These are phyloP conservation scores for Paraurostyla sp. DNA, from an alignment of 73 alveolate genomes.

Conservation along the genomic window DNA sequence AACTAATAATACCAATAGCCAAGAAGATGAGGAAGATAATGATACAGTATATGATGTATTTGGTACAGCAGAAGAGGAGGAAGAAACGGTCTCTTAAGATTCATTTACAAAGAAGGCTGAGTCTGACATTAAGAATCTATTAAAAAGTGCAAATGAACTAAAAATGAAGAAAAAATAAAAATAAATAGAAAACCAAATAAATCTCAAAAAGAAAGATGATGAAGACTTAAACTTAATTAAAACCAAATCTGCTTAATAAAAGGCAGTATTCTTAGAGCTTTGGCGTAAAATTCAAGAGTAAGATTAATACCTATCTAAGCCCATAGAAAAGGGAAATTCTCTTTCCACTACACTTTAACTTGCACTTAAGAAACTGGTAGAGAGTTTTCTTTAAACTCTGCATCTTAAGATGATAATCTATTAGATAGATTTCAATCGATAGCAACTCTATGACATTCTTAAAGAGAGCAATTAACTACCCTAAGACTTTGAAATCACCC, in stretches of 20 bases:
- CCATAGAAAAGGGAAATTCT: background rate
- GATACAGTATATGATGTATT: background rate
- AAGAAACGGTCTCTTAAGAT: background rate
- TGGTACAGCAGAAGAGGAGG: background rate
- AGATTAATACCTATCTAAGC: background rate
- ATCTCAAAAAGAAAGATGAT: slow-evolving; percentile 1
- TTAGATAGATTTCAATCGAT: slow-evolving; percentile 1
- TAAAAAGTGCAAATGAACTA: slow-evolving; percentile 27
- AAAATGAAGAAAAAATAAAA: background rate
- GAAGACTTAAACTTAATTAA: background rate
- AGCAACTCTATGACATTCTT: background rate
- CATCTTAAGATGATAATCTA: slow-evolving; percentile 31
- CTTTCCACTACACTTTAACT: background rate
- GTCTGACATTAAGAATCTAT: background rate
- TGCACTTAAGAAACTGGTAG: slow-evolving; percentile 29
- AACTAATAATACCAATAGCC: too few relatives aligned
- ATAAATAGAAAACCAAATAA: background rate
- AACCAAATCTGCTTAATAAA: background rate
- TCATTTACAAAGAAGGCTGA: slow-evolving; percentile 31
- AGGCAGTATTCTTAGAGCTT: background rate
- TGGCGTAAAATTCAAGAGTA: slow-evolving; percentile 4
- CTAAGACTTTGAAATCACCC: background rate
- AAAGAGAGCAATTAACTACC: background rate
- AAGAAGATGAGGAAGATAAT: slow-evolving; percentile 12
- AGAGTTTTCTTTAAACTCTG: background rate